Evolutionary conservation across 768 basidiomycete species (phyloP).

Genomic region (Galerina sulciceps): DNA sequence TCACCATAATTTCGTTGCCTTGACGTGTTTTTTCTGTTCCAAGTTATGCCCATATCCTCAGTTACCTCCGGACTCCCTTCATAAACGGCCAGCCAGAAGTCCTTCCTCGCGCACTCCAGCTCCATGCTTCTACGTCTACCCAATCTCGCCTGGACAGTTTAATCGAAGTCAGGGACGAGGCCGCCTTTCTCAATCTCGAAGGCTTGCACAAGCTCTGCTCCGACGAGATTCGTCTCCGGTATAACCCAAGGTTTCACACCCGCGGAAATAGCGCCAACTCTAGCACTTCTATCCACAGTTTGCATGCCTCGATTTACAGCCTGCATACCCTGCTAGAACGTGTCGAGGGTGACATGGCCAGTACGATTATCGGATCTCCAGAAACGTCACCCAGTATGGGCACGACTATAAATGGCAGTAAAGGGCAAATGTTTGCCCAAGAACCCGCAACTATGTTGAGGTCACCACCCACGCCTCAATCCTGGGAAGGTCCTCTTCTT

Average conservation of each 20-base stretch:
- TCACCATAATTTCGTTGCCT: not conserved
- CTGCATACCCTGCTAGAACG: conserved; percentile 64
- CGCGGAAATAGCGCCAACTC: conserved; percentile 44
- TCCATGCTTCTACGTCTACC: conserved; percentile 41
- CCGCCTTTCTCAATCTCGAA: conserved; percentile 71
- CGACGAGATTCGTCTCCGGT: conserved; percentile 64
- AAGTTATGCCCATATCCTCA: conserved; percentile 74
- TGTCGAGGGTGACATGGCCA: conserved; percentile 39
- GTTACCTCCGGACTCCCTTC: conserved; percentile 66
- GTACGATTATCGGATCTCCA: not conserved
- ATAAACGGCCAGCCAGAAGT: conserved; percentile 49
- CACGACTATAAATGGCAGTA: conserved; percentile 2
- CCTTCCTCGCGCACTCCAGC: conserved; percentile 65
- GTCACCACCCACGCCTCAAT: conserved; percentile 48
- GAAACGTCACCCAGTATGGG: not conserved
- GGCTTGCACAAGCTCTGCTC: conserved; percentile 67
- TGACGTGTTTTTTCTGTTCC: not conserved
- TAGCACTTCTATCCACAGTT: conserved; percentile 45
- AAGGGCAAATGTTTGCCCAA: conserved; percentile 1
- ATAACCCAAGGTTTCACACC: conserved; percentile 43
- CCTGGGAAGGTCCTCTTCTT: conserved; percentile 40
- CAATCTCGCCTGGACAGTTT: conserved; percentile 61
- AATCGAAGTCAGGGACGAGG: conserved; percentile 80
- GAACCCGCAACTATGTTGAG: conserved; percentile 16
- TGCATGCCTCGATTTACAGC: conserved; percentile 60